These are phyloP conservation scores for Tritrichomonas foetus DNA, from an alignment of 208 protist genomes.

Conservation along the genomic window DNA sequence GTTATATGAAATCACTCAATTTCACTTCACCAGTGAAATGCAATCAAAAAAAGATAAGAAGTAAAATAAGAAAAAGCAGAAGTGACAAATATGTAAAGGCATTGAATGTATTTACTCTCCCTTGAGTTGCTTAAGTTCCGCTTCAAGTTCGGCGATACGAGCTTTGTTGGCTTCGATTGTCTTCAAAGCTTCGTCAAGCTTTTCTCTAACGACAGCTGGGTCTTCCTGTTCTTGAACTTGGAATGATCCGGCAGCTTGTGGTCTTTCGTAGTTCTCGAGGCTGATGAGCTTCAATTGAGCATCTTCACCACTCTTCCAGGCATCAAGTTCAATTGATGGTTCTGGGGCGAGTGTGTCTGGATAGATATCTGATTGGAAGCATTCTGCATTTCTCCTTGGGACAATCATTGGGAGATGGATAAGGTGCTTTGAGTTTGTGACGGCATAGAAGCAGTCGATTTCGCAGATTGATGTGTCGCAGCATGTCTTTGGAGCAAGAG, in stretches of 20 bases:
- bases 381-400: conserved; percentile 3
- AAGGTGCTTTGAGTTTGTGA: conserved; percentile 5
- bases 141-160: conserved; percentile 2
- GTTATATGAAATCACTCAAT: no score
- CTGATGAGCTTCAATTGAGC: not conserved
- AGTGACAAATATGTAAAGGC: no score
- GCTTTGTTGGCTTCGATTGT: not conserved
- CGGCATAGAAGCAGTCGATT: not conserved
- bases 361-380: conserved; percentile 39
- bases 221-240: not conserved
- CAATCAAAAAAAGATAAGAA: no score
- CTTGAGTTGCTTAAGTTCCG: not conserved
- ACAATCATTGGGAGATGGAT: not conserved
- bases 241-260: not conserved
- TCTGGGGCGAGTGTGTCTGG: not conserved
- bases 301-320: not conserved
- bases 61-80: no score
- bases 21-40: no score
- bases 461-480: conserved; percentile 20
- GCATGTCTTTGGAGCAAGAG: not conserved
- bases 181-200: not conserved
- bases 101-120: no score
- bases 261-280: not conserved
- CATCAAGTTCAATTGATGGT: not conserved
- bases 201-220: not conserved